Conservation (phyloP, 768 basidiomycete genomes). For the Vararia minispora region DNA sequence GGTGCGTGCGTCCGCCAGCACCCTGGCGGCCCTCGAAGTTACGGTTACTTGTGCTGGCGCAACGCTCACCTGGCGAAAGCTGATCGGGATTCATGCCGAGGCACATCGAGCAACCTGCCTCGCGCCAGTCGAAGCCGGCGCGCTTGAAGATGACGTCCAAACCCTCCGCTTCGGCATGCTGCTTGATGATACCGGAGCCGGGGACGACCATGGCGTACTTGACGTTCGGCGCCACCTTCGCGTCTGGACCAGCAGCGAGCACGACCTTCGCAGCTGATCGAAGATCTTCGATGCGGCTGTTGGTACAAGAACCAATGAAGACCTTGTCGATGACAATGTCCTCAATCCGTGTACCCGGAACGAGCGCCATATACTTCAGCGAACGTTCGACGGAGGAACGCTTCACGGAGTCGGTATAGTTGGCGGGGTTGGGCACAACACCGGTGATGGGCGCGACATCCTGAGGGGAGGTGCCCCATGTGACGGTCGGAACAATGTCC, state of each 20-base stretch:
- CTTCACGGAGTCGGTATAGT: slow-evolving; percentile 32
- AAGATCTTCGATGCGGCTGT: slow-evolving; percentile 55
- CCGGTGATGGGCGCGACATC: slow-evolving; percentile 52
- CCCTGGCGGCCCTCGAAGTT: slow-evolving; percentile 59
- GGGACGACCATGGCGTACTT: slow-evolving; percentile 60
- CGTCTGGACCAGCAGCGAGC: slow-evolving; percentile 35
- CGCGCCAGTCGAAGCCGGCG: slow-evolving; percentile 60
- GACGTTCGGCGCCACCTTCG: slow-evolving; percentile 39
- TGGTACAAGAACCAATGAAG: slow-evolving; percentile 61
- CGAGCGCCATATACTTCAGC: slow-evolving; percentile 52
- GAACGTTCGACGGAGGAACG: slow-evolving; percentile 37
- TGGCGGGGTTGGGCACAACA: slow-evolving; percentile 39
- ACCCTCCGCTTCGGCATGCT: slow-evolving; percentile 56
- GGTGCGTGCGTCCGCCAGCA: slow-evolving; percentile 50
- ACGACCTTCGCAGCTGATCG: slow-evolving; percentile 49
- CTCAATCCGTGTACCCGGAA: slow-evolving; percentile 41
- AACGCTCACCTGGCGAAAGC: slow-evolving; percentile 43
- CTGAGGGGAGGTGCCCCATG: slow-evolving; percentile 58
- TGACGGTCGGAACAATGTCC: slow-evolving; percentile 54
- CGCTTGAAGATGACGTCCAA: slow-evolving; percentile 52
- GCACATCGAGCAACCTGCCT: slow-evolving; percentile 65
- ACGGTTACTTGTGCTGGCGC: slow-evolving; percentile 54
- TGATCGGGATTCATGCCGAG: slow-evolving; percentile 64
- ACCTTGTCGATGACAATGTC: slow-evolving; percentile 53
- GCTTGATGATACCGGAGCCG: slow-evolving; percentile 55